Percentiles rank a stretch among this genome's conserved stretches.
These are phyloP conservation scores for Petunia secreta DNA, from an alignment of 257 asterid species.

Conservation along the genomic window DNA sequence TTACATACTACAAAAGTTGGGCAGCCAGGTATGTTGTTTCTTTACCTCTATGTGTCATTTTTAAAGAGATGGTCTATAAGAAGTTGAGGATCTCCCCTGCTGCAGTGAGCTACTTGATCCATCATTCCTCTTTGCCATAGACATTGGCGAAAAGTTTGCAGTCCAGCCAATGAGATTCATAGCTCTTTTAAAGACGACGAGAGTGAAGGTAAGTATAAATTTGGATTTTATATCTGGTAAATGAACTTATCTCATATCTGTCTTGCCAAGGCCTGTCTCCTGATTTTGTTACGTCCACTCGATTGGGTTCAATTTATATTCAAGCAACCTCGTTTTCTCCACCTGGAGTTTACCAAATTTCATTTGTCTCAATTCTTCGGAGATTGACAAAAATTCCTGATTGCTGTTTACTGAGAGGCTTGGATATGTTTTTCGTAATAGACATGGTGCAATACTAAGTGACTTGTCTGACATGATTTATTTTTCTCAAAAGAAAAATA, in stretches of 20 bases:
- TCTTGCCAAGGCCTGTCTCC: constrained; percentile 20
- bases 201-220: constrained; percentile 76
- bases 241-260: constrained; percentile 23
- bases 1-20: constrained; percentile 96
- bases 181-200: constrained; percentile 73
- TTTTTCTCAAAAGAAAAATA: background rate
- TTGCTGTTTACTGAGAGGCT: background rate
- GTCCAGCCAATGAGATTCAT: constrained; percentile 88
- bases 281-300: background rate
- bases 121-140: constrained; percentile 88
- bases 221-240: constrained; percentile 21
- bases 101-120: constrained; percentile 94
- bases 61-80: constrained; percentile 8
- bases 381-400: background rate
- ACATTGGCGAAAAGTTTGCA: constrained; percentile 83
- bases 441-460: background rate
- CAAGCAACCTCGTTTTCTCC: constrained; percentile 1
- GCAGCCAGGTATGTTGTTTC: constrained; percentile 80
- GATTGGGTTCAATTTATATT: background rate
- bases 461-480: background rate
- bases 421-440: background rate
- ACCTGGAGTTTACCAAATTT: background rate
- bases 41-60: constrained; percentile 4
- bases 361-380: background rate
- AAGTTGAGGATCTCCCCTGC: constrained; percentile 35